These are phyloP conservation scores for Hordeum marinum DNA, from an alignment of 176 grass and related monocot genomes.

Conservation along the genomic window DNA sequence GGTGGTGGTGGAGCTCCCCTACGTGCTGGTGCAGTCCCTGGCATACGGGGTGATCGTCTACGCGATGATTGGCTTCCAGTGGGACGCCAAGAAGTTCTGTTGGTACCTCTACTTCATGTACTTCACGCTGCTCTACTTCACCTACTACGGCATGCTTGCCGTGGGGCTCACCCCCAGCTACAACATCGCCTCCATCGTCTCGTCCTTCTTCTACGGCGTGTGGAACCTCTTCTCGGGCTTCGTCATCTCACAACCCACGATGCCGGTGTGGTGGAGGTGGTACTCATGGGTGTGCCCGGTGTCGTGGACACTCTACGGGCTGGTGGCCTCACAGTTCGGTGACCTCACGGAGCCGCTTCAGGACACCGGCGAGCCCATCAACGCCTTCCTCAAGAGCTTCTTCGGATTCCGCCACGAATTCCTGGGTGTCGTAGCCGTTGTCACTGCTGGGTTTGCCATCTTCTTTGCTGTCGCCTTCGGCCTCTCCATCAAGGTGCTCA, in stretches of 20 bases:
- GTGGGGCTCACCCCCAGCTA: conserved; percentile 50
- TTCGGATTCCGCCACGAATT: conserved; percentile 47
- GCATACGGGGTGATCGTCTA: conserved; percentile 47
- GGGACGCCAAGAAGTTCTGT: conserved; percentile 45
- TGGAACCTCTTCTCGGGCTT: conserved; percentile 69
- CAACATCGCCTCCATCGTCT: conserved; percentile 55
- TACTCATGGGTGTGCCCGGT: conserved; percentile 54
- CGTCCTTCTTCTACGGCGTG: conserved; percentile 49
- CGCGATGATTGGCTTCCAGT: conserved; percentile 48
- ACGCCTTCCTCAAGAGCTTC: conserved; percentile 30
- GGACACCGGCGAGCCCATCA: conserved; percentile 8
- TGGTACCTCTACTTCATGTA: conserved; percentile 72
- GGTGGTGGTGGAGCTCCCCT: conserved; percentile 50
- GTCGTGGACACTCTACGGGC: conserved; percentile 49
- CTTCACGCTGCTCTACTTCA: conserved; percentile 67
- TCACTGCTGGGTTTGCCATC: conserved; percentile 22
- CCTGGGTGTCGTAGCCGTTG: conserved; percentile 23
- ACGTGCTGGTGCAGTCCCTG: conserved; percentile 45
- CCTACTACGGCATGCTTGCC: conserved; percentile 52
- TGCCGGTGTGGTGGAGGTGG: conserved; percentile 58
- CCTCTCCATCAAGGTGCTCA: conserved; percentile 49
- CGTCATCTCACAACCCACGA: conserved; percentile 45
- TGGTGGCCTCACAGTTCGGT: conserved; percentile 53
- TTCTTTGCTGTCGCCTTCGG: conserved; percentile 45
- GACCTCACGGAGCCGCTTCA: conserved; percentile 19